Evolutionary conservation across 2,329 filamentous ascomycete species (phyloP).

Genomic region (Phyllosticta citriasiana): DNA sequence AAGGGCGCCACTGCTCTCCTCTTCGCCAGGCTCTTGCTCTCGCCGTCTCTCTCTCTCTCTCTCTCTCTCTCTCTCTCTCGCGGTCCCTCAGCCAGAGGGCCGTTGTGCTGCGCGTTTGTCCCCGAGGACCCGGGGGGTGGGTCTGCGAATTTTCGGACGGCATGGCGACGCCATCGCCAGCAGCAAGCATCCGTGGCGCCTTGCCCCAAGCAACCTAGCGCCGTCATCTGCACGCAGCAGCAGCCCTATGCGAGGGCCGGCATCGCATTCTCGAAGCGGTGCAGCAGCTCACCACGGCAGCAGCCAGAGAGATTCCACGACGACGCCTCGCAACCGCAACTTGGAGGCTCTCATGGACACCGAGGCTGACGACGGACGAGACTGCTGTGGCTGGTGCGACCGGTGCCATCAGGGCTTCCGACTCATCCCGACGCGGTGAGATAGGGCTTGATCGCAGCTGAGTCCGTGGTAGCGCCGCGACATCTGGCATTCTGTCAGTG

Average conservation of each 20-base stretch:
- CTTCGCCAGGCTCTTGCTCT: constrained; percentile 1
- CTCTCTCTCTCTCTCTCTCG: neutral
- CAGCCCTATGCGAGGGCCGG: constrained; percentile 7
- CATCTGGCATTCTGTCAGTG: constrained; percentile 9
- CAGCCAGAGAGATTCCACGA: neutral
- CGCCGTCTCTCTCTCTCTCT: neutral
- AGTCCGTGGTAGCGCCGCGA: constrained; percentile 3
- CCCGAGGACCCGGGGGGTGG: constrained; percentile 1
- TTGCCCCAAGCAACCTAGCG: constrained; percentile 6
- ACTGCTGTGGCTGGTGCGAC: constrained; percentile 1
- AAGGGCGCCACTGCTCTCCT: neutral
- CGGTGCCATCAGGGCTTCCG: constrained; percentile 1
- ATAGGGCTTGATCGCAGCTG: constrained; percentile 1
- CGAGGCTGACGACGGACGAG: neutral
- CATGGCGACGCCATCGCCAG: constrained; percentile 1
- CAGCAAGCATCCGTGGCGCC: neutral
- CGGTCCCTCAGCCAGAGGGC: neutral
- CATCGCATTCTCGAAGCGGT: neutral
- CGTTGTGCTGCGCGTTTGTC: neutral
- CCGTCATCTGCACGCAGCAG: constrained; percentile 2
- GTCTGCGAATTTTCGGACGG: constrained; percentile 3
- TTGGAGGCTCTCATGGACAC: neutral
- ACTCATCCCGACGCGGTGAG: constrained; percentile 5
- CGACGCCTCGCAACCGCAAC: neutral
- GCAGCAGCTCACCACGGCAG: neutral